A percentile compares a stretch with the other conserved stretches of the same genome.
phyloP scores from a whole-genome alignment of 805 yeast genomes.

The Kluyveromyces siamensis region DNA sequence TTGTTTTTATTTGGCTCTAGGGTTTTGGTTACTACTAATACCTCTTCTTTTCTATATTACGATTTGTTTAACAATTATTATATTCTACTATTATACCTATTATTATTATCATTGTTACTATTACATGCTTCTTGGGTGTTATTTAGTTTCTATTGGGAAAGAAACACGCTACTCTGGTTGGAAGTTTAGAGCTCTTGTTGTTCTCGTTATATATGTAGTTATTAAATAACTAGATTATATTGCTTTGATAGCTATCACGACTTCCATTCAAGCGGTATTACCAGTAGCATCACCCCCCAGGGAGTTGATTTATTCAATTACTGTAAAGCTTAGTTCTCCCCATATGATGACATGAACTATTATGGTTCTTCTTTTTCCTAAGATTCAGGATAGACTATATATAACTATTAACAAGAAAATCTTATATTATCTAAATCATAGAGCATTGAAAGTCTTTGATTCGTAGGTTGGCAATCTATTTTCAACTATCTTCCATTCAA shows the following conservation, averaged over 20 bases:
- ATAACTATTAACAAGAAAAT: constrained; percentile 2
- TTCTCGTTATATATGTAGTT: too few relatives aligned
- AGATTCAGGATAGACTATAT: not conserved
- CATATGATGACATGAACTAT: not conserved
- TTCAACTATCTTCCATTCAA: constrained; percentile 63
- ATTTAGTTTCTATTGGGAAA: not conserved
- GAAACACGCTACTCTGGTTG: too few relatives aligned
- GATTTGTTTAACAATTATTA: not conserved
- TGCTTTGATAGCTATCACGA: too few relatives aligned
- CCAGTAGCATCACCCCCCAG: too few relatives aligned
- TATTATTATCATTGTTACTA: not conserved
- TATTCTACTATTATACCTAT: not conserved
- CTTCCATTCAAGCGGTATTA: too few relatives aligned
- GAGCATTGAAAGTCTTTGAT: constrained; percentile 18
- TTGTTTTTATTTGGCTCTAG: not conserved
- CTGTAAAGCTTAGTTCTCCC: too few relatives aligned
- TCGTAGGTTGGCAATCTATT: constrained; percentile 30
- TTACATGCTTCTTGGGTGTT: not conserved
- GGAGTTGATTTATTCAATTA: too few relatives aligned
- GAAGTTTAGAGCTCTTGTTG: too few relatives aligned
- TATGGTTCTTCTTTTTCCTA: not conserved
- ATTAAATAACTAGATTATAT: too few relatives aligned
- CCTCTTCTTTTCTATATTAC: not conserved
- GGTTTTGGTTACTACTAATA: not conserved
- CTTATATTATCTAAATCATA: not conserved